These are phyloP conservation scores for Malassezia sympodialis DNA, from an alignment of 1,284 basidiomycete genomes.

Conservation along the genomic window DNA sequence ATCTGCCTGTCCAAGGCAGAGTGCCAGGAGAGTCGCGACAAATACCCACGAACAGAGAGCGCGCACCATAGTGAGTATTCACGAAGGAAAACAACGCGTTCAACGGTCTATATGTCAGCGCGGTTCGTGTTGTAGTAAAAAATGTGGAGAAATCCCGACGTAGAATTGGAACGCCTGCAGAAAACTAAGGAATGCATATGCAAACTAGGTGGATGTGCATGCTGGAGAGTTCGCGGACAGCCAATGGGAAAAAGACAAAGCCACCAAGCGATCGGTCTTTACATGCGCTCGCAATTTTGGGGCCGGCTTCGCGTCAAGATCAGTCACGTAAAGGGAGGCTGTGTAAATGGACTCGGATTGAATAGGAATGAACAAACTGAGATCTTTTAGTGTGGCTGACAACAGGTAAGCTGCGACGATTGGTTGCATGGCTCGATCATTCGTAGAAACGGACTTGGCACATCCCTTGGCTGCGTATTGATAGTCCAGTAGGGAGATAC, in stretches of 20 bases:
- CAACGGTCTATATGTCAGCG: not conserved
- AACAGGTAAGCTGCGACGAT: constrained; percentile 3
- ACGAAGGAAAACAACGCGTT: not conserved
- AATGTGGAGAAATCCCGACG: not conserved
- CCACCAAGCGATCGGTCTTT: not conserved
- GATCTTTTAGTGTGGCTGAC: constrained; percentile 11
- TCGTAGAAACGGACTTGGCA: not conserved
- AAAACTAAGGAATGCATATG: not conserved
- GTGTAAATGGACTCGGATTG: not conserved
- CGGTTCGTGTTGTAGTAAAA: not conserved
- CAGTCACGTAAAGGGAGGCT: not conserved
- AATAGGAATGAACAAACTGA: constrained; percentile 1
- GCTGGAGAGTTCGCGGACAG: not conserved
- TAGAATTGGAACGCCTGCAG: not conserved
- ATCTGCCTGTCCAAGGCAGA: not conserved
- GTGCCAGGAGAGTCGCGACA: not conserved
- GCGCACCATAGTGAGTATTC: not conserved
- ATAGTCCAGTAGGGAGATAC: not conserved
- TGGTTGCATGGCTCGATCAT: not conserved
- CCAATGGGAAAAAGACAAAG: not conserved
- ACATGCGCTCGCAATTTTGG: not conserved
- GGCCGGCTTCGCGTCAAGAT: constrained; percentile 9
- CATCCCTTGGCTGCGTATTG: not conserved
- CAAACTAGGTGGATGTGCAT: not conserved
- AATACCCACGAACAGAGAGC: not conserved